Evolutionary conservation across 768 basidiomycete species (phyloP).

Genomic region (Pleurotus sapidus): DNA sequence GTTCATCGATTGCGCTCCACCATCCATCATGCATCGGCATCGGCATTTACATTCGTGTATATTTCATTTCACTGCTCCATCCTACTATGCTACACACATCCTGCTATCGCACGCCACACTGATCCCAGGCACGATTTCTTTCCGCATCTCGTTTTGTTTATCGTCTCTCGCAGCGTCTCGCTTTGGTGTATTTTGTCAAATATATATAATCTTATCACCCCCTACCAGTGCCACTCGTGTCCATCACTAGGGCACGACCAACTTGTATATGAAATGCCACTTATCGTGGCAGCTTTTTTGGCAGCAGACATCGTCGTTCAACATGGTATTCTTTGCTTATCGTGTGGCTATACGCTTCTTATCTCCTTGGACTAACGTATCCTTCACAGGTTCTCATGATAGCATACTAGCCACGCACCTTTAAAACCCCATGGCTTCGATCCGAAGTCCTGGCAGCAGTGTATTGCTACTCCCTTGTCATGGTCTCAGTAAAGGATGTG

Average conservation of each 20-base stretch:
- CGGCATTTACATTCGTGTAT: too few species aligned
- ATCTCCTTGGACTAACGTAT: neutral
- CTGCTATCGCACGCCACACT: neutral
- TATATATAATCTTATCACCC: conserved; percentile 1
- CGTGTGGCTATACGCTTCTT: neutral
- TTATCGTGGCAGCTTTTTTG: too few species aligned
- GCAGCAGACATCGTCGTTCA: too few species aligned
- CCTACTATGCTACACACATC: neutral
- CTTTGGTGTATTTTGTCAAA: conserved; percentile 2
- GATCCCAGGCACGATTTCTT: neutral
- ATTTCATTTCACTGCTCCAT: neutral
- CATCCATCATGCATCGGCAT: too few species aligned
- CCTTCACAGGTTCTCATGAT: neutral
- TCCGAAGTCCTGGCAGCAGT: neutral
- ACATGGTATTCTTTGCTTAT: neutral
- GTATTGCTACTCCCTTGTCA: neutral
- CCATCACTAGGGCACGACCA: too few species aligned
- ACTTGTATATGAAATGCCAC: too few species aligned
- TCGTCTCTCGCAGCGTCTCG: neutral
- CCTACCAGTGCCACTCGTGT: neutral
- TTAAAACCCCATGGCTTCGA: conserved; percentile 1
- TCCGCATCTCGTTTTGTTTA: neutral
- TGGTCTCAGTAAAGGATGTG: conserved; percentile 24
- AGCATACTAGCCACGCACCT: too few species aligned
- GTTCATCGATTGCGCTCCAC: too few species aligned